Percentiles rank a stretch among this genome's conserved stretches.
Evolutionary conservation across 176 grass and related monocot genomes (phyloP).

Genomic region (Ensete glaucum): DNA sequence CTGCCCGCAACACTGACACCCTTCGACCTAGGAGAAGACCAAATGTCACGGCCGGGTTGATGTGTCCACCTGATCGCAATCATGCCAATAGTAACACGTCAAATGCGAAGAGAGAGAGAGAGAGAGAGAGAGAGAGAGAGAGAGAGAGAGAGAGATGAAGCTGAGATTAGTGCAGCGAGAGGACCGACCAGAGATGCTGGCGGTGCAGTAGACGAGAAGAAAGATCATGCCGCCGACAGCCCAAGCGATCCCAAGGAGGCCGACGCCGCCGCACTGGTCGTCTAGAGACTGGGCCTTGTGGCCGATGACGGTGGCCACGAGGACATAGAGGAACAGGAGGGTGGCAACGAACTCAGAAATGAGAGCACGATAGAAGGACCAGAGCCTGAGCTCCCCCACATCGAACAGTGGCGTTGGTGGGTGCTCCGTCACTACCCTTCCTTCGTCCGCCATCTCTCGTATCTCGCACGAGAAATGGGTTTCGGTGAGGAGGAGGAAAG

Average conservation of each 20-base stretch:
- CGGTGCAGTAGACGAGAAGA: slow-evolving; percentile 94
- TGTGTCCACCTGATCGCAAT: slow-evolving; percentile 45
- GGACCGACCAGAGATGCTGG: slow-evolving; percentile 60
- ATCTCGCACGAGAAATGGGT: too few species aligned
- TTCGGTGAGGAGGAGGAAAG: too few species aligned
- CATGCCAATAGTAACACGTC: neutral
- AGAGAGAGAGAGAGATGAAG: neutral
- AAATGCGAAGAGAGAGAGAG: neutral
- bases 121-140: neutral
- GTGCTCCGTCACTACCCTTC: neutral
- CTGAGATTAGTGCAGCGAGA: neutral
- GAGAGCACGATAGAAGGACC: slow-evolving; percentile 15
- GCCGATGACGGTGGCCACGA: slow-evolving; percentile 11
- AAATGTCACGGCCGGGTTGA: slow-evolving; percentile 92
- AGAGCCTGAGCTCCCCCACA: neutral
- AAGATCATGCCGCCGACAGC: slow-evolving; percentile 99
- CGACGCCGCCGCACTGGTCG: slow-evolving; percentile 39
- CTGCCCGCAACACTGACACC: slow-evolving; percentile 73
- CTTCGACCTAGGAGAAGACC: slow-evolving; percentile 73
- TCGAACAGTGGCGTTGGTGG: neutral
- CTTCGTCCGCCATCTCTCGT: slow-evolving; percentile 5
- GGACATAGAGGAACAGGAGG: slow-evolving; percentile 17
- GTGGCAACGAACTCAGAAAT: slow-evolving; percentile 11
- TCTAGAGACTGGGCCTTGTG: neutral
- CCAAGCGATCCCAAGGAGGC: slow-evolving; percentile 85